These are phyloP conservation scores for Tolypocladium cylindrosporum DNA, from an alignment of 2,329 filamentous ascomycete species.

Conservation along the genomic window DNA sequence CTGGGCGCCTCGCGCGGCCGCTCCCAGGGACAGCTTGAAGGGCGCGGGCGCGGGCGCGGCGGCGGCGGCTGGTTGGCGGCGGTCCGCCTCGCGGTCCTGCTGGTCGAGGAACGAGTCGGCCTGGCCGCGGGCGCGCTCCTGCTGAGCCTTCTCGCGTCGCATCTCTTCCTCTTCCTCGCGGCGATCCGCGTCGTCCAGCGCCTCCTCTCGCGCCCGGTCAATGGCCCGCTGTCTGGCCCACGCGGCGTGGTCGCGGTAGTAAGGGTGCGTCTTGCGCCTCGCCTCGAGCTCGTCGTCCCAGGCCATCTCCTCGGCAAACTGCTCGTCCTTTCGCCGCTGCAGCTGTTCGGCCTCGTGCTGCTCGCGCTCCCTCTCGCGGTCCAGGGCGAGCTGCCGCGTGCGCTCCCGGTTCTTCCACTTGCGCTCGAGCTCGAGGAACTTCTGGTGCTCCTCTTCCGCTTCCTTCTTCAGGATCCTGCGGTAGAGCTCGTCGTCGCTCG, in stretches of 20 bases:
- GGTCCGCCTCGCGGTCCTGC: slow-evolving; percentile 67
- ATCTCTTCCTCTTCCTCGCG: slow-evolving; percentile 66
- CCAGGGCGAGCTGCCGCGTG: slow-evolving; percentile 71
- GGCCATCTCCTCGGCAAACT: slow-evolving; percentile 52
- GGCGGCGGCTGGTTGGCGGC: slow-evolving; percentile 22
- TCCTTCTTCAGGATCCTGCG: slow-evolving; percentile 60
- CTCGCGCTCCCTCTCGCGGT: slow-evolving; percentile 75
- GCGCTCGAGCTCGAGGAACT: slow-evolving; percentile 75
- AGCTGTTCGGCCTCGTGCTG: slow-evolving; percentile 60
- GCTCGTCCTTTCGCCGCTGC: slow-evolving; percentile 58
- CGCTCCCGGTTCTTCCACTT: slow-evolving; percentile 87
- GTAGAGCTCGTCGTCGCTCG: slow-evolving; percentile 79
- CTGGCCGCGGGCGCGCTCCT: slow-evolving; percentile 71
- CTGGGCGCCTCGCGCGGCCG: slow-evolving; percentile 66
- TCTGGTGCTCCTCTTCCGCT: slow-evolving; percentile 66
- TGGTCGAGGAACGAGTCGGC: slow-evolving; percentile 85
- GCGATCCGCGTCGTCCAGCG: slow-evolving; percentile 74
- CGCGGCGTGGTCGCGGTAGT: slow-evolving; percentile 75
- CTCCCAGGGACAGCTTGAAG: slow-evolving; percentile 89
- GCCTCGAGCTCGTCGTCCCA: slow-evolving; percentile 89
- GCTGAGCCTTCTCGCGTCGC: slow-evolving; percentile 57
- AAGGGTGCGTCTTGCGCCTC: slow-evolving; percentile 60
- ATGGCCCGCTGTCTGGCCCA: slow-evolving; percentile 76
- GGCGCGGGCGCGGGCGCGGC: slow-evolving; percentile 51
- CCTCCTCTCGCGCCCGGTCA: slow-evolving; percentile 64